A percentile compares a stretch with the other conserved stretches of the same genome.
Conservation (phyloP, 371 early-diverging fungal species). For the Sporodiniella umbellata region DNA sequence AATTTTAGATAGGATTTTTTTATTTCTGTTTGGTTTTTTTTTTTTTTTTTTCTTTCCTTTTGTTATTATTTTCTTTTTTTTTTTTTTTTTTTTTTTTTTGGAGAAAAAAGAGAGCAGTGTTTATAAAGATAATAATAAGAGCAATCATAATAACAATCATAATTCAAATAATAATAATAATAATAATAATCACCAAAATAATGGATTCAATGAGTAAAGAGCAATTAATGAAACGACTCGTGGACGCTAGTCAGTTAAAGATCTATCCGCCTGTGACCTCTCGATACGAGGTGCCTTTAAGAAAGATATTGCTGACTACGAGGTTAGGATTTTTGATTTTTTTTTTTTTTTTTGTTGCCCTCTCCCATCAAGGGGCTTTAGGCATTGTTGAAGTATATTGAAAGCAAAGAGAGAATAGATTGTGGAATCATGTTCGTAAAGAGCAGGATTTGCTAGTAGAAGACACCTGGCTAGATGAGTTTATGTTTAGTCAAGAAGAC, state of each 20-base stretch:
- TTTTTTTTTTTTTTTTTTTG: neutral
- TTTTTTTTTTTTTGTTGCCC: too few species aligned
- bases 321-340: too few species aligned
- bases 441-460: slow-evolving; percentile 17
- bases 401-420: slow-evolving; percentile 15
- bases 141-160: too few species aligned
- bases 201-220: slow-evolving; percentile 17
- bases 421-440: slow-evolving; percentile 26
- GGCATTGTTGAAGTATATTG: too few species aligned
- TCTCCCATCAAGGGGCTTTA: too few species aligned
- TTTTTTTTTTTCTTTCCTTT: neutral
- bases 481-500: slow-evolving; percentile 1
- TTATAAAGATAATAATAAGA: too few species aligned
- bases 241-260: slow-evolving; percentile 27
- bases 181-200: neutral
- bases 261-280: slow-evolving; percentile 23
- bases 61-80: neutral
- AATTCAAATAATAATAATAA: neutral
- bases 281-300: slow-evolving; percentile 23
- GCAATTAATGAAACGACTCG: slow-evolving; percentile 23
- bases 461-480: neutral
- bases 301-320: slow-evolving; percentile 26
- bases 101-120: neutral
- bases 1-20: neutral
- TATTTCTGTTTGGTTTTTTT: neutral